Base-by-base conservation (phyloP, 805 yeast species). In the Candida glaebosa region DNA sequence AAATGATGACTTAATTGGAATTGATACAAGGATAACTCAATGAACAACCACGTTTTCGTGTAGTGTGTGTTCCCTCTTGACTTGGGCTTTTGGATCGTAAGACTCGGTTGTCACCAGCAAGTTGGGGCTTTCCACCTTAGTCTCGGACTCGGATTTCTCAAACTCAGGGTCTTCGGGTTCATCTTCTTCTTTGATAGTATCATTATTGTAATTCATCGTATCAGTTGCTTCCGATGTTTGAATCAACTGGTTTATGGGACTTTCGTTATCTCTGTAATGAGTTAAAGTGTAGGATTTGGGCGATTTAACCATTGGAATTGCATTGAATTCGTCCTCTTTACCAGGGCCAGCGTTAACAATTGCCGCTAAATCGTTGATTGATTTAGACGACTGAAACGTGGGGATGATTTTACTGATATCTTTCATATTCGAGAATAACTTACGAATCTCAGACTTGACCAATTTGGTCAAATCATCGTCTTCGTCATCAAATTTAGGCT, bases 211-310 rank as follows among this genome's bases (percentile, higher is more conserved):
- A 45, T 53, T 63, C n/a, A 45, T 30, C 37, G 59, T 48, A 28
- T 57, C 65, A 18, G 40, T 41, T 16, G 41, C 40, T 37, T 33
- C 41, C 2, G 46, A 37, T 1, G 59, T 46, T 37, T 56, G 56
- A 34, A 66, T 52, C 43, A 67, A 57, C 45, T 66, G 69, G 42
- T 51, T 54, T 18, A 66, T 53, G 8, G 71, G 72, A 43, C 70
- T 64, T 44, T 60, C 68, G 15, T 54, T 48, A 18, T 64, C 67
- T 37, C 60, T 61, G 48, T 56, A 59, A 44, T 65, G 53, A 5
- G 71, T 51, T 39, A 69, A 56, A 19, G 70, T 58, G 46, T 58
- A 68, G 0, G 68, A 65, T 48, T 69, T 69, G 17, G 75, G 75
- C 7, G 71, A 65, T 43, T 69, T 69, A 6, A 66, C 71, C 39